Percentiles rank a stretch among this genome's conserved stretches.
These are phyloP conservation scores for Aspergillus kassunensis DNA, from an alignment of 495 filamentous ascomycete genomes.

Conservation along the genomic window DNA sequence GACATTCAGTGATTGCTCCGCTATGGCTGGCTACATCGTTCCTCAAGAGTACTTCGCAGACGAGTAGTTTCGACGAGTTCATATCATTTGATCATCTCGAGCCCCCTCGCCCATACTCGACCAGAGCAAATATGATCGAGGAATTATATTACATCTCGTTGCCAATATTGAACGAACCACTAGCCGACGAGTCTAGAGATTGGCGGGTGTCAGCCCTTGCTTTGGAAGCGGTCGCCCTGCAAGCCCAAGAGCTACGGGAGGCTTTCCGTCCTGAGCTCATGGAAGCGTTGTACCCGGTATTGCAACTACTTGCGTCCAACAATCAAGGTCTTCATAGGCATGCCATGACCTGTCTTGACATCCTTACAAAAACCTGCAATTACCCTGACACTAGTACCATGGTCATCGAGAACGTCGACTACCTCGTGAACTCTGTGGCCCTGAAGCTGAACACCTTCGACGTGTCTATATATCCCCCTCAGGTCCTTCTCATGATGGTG, in stretches of 20 bases:
- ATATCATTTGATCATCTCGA: constrained; percentile 46
- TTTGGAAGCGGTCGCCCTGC: constrained; percentile 68
- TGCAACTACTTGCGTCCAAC: constrained; percentile 77
- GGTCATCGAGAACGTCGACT: constrained; percentile 90
- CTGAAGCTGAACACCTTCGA: constrained; percentile 88
- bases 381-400: constrained; percentile 73
- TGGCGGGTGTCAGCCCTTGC: constrained; percentile 70
- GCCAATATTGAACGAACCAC: constrained; percentile 51
- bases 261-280: constrained; percentile 83
- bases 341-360: constrained; percentile 79
- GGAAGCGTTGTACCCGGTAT: constrained; percentile 84
- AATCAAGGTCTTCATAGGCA: constrained; percentile 68
- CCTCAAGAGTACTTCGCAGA: constrained; percentile 48
- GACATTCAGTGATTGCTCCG: constrained; percentile 57
- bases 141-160: constrained; percentile 79
- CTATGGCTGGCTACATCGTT: constrained; percentile 82
- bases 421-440: constrained; percentile 89
- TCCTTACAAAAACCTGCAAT: constrained; percentile 67
- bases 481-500: constrained; percentile 93
- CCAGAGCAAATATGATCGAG: constrained; percentile 57
- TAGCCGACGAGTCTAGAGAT: constrained; percentile 51
- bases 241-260: constrained; percentile 59
- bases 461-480: constrained; percentile 83
- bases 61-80: constrained; percentile 61
- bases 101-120: constrained; percentile 28